Conservation (phyloP, 768 basidiomycete genomes). For the Ramaria sp. region DNA sequence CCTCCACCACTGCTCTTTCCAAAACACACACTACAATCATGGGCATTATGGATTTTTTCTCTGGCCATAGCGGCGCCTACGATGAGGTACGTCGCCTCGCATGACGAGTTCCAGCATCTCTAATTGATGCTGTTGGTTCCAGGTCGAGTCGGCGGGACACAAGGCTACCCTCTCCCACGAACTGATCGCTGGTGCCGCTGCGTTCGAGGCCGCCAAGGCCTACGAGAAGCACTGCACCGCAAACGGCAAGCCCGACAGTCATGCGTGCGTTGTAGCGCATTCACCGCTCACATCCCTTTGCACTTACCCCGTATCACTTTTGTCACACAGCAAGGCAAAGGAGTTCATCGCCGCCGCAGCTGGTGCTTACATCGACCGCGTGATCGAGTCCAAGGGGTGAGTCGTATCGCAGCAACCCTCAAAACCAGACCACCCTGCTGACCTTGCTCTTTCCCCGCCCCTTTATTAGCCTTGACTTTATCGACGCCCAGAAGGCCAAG, state of each 20-base stretch:
- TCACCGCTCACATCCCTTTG: no score
- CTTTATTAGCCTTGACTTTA: slow-evolving; percentile 12
- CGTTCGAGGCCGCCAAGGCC: slow-evolving; percentile 14
- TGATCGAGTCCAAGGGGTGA: slow-evolving; percentile 25
- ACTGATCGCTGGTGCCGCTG: slow-evolving; percentile 15
- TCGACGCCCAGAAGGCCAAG: slow-evolving; percentile 18
- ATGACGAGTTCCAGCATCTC: background rate
- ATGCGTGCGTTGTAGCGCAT: slow-evolving; percentile 13
- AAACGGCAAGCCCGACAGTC: slow-evolving; percentile 23
- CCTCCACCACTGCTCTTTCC: background rate
- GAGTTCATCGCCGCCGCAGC: slow-evolving; percentile 26
- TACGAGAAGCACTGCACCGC: slow-evolving; percentile 20
- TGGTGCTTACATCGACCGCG: slow-evolving; percentile 19
- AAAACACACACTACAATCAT: background rate
- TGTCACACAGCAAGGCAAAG: slow-evolving; percentile 20
- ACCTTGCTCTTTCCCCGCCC: background rate
- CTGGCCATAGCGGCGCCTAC: background rate
- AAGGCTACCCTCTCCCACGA: slow-evolving; percentile 14
- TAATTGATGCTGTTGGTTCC: background rate
- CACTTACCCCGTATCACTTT: no score
- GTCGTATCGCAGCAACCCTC: background rate
- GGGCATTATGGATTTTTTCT: background rate
- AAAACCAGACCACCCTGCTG: background rate
- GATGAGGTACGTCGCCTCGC: background rate
- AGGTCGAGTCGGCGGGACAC: slow-evolving; percentile 1